Base-by-base conservation (phyloP, 2,329 filamentous ascomycete genomes). In the Exserohilum rostratum region DNA sequence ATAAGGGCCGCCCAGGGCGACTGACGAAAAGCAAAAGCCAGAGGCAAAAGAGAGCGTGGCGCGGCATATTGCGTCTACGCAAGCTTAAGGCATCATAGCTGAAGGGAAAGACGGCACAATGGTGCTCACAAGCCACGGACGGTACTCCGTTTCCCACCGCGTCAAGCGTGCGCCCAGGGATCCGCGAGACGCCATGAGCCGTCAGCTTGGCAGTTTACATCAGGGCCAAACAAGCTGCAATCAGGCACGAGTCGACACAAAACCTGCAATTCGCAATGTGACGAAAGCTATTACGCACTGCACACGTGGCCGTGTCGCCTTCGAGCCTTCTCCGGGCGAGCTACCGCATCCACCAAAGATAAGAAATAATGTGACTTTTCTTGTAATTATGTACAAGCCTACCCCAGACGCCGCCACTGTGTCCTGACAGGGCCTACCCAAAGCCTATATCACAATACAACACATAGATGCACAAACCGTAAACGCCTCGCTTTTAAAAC, bases 171-270 rank as follows among this genome's bases (percentile, higher is more conserved):
- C 34, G 48, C 46, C 31, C 49, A 35, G 38, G 17, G 15, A 22
- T 44, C n/a, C 18, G 39, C 33, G 31, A 50, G 11, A 39, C 55
- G 57, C 47, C 45, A 50, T 45, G 44, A 42, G 48, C 37, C 20
- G 35, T 11, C 25, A 17, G 5, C 61, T 63, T 63, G 61, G 59
- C 61, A 37, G 46, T 50, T 49, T 66, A 65, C 59, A 61, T 64
- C 61, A 64, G 57, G 38, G 30, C 48, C 39, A 31, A 27, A 33
- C 29, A 29, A 20, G 9, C 27, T 27, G 29, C 15, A 38, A 38
- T 6, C 31, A 34, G 12, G 31, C 43, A 38, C 40, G 31, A 33
- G 33, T 39, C 49, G 48, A 44, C 49, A 48, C 40, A 56, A 57
- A 64, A 64, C 58, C 55, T 60, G 59, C 38, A 60, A 49, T 47